Conservation (phyloP, 2,329 filamentous ascomycete species). For the Sphaerostilbella broomeana region DNA sequence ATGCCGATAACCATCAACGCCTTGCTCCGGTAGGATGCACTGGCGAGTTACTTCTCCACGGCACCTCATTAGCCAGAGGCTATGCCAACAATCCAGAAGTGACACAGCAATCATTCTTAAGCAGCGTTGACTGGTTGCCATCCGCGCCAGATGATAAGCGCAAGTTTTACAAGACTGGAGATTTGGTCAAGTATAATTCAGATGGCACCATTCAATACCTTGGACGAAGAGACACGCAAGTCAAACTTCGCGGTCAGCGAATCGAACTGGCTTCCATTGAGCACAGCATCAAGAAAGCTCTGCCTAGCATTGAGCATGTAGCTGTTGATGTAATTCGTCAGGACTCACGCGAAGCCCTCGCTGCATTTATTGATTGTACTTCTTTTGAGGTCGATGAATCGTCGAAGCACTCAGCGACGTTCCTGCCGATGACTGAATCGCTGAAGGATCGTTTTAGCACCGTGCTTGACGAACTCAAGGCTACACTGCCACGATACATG, state of each 20-base stretch:
- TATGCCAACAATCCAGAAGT: conserved; percentile 40
- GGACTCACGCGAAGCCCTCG: background rate
- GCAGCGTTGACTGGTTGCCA: conserved; percentile 2
- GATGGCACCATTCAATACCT: conserved; percentile 35
- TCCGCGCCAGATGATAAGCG: conserved; percentile 3
- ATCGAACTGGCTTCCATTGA: conserved; percentile 36
- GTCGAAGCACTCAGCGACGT: no score
- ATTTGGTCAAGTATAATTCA: conserved; percentile 35
- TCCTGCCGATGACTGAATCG: conserved; percentile 11
- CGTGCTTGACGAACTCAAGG: conserved; percentile 3
- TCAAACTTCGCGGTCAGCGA: conserved; percentile 50
- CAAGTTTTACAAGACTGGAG: conserved; percentile 39
- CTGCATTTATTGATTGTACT: conserved; percentile 3
- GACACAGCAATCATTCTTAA: conserved; percentile 34
- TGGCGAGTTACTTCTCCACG: conserved; percentile 31
- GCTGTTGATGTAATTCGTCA: conserved; percentile 11
- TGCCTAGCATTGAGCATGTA: conserved; percentile 4
- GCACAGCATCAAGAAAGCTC: conserved; percentile 4
- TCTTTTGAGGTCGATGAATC: conserved; percentile 1
- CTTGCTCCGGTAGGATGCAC: conserved; percentile 19
- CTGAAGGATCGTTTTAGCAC: conserved; percentile 8
- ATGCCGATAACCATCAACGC: conserved; percentile 16
- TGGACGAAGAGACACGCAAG: conserved; percentile 48
- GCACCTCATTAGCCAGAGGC: conserved; percentile 40
- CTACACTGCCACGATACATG: conserved; percentile 16